Conservation (phyloP, 2,329 filamentous ascomycete species). For the Ophiostoma quercus region DNA sequence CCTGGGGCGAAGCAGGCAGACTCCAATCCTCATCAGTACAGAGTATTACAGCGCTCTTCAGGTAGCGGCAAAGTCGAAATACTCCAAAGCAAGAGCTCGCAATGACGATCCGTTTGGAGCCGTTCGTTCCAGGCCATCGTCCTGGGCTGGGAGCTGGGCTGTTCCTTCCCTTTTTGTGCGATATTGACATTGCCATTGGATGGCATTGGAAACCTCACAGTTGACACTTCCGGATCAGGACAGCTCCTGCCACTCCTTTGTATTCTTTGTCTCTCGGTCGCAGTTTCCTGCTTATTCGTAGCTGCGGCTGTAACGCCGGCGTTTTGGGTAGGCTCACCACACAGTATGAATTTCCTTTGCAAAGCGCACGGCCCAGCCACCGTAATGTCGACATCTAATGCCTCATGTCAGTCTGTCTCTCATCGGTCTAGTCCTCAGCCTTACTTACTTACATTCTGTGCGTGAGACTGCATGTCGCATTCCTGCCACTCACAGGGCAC, state of each 20-base stretch:
- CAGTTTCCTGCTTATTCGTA: neutral
- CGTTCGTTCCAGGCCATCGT: conserved; percentile 8
- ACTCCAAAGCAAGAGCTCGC: neutral
- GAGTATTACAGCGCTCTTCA: neutral
- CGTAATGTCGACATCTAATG: conserved; percentile 8
- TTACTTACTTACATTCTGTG: conserved; percentile 16
- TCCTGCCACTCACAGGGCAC: conserved; percentile 16
- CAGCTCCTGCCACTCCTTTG: neutral
- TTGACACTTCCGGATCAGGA: neutral
- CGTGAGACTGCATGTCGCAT: conserved; percentile 17
- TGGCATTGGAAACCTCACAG: too few species aligned
- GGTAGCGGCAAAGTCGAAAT: neutral
- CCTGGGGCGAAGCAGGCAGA: conserved; percentile 17
- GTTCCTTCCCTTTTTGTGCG: neutral
- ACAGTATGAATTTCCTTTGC: neutral
- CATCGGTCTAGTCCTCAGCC: conserved; percentile 19
- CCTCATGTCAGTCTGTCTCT: conserved; percentile 3
- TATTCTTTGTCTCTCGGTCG: neutral
- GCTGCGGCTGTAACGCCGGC: neutral
- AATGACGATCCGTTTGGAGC: conserved; percentile 1
- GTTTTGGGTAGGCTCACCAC: neutral
- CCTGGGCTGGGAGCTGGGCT: neutral
- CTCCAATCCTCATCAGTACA: too few species aligned
- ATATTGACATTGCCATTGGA: too few species aligned
- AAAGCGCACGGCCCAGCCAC: neutral